phyloP scores from a whole-genome alignment of 768 basidiomycete species.

The Kwoniella heveanensis region DNA sequence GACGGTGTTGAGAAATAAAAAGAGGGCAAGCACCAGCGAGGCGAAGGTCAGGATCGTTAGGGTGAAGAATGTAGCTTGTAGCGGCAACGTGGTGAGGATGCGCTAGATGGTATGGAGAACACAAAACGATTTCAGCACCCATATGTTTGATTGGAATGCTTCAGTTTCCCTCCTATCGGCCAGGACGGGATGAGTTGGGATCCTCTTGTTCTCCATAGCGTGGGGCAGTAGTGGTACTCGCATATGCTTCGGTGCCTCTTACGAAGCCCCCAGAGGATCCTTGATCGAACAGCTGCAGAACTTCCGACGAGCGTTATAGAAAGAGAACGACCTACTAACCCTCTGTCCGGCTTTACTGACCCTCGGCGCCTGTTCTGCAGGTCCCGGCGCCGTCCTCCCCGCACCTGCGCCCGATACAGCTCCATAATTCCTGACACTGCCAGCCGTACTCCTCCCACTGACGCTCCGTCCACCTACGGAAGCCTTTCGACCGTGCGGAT shows the following conservation, averaged over 20 bases:
- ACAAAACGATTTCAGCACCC: no score
- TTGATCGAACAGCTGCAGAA: no score
- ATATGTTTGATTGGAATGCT: no score
- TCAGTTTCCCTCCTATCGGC: no score
- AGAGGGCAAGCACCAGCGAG: slow-evolving; percentile 39
- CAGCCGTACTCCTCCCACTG: slow-evolving; percentile 37
- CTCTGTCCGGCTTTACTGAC: slow-evolving; percentile 50
- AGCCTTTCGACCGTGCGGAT: slow-evolving; percentile 33
- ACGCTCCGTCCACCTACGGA: slow-evolving; percentile 38
- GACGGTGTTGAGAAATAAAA: slow-evolving; percentile 48
- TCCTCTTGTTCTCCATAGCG: no score
- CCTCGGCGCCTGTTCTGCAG: slow-evolving; percentile 43
- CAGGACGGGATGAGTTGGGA: no score
- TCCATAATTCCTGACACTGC: slow-evolving; percentile 43
- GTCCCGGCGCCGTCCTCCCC: slow-evolving; percentile 34
- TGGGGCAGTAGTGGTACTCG: no score
- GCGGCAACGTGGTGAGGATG: slow-evolving; percentile 50
- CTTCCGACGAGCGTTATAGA: no score
- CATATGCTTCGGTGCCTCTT: no score
- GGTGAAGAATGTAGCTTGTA: slow-evolving; percentile 42
- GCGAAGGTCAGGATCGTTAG: slow-evolving; percentile 42
- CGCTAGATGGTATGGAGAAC: slow-evolving; percentile 26
- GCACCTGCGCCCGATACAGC: slow-evolving; percentile 9
- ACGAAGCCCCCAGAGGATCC: no score
- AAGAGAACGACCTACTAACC: slow-evolving; percentile 25